A percentile compares a stretch with the other conserved stretches of the same genome.
Evolutionary conservation across 257 asterid genomes (phyloP).

Genomic region (Ilex aquifolium): DNA sequence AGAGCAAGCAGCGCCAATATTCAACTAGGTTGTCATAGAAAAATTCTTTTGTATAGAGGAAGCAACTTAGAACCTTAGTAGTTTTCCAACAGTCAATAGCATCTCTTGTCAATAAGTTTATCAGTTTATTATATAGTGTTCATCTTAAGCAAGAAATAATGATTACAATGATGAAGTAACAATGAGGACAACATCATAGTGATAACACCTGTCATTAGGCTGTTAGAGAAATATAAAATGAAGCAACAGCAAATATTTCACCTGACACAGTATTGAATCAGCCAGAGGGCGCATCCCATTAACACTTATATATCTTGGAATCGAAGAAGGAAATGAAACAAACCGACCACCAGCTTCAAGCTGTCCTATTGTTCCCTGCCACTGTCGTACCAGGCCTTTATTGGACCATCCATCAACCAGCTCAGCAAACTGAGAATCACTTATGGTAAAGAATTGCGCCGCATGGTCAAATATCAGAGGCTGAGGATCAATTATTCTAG

Average conservation of each 20-base stretch:
- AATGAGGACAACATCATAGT: too few species aligned
- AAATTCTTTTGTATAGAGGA: too few species aligned
- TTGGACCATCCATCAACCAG: constrained; percentile 67
- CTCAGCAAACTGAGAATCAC: constrained; percentile 60
- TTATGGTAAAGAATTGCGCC: constrained; percentile 87
- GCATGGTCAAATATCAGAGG: constrained; percentile 76
- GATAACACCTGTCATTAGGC: too few species aligned
- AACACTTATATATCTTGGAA: constrained; percentile 64
- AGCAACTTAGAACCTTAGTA: too few species aligned
- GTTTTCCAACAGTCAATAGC: too few species aligned
- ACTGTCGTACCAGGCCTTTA: constrained; percentile 56
- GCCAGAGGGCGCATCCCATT: constrained; percentile 93
- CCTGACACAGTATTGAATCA: constrained; percentile 76
- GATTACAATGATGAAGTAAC: too few species aligned
- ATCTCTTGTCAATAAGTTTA: too few species aligned
- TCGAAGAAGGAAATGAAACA: constrained; percentile 47
- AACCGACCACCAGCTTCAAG: constrained; percentile 76
- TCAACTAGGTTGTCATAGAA: too few species aligned
- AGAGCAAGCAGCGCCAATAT: too few species aligned
- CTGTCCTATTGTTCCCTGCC: constrained; percentile 67
- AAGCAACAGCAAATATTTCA: constrained; percentile 15
- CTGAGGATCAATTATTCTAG: constrained; percentile 70
- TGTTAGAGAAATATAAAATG: not conserved
- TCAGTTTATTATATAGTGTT: too few species aligned
- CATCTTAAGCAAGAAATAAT: not conserved